A percentile compares a stretch with the other conserved stretches of the same genome.
Conservation (phyloP, 1,284 basidiomycete genomes). For the Malassezia sp. region DNA sequence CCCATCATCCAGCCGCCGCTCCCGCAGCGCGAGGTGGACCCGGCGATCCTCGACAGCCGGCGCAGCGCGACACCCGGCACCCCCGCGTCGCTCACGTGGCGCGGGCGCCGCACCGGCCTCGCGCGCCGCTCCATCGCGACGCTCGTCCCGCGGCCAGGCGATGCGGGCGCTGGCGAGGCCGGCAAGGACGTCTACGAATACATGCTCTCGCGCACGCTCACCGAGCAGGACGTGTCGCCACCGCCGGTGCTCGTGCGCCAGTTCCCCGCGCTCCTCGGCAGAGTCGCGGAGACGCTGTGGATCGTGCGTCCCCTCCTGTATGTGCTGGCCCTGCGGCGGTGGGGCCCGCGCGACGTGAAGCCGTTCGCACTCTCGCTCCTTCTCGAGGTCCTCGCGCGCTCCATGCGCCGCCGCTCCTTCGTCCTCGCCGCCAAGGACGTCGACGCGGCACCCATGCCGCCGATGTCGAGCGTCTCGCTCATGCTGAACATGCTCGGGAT, state of each 20-base stretch:
- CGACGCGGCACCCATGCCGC: constrained; percentile 1
- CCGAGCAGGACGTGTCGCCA: constrained; percentile 32
- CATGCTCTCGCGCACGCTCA: constrained; percentile 35
- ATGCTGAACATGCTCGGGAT: constrained; percentile 31
- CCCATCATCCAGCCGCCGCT: constrained; percentile 46
- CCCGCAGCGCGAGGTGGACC: constrained; percentile 44
- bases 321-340: constrained; percentile 33
- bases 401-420: constrained; percentile 26
- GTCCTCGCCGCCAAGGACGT: constrained; percentile 1
- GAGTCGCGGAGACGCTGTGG: constrained; percentile 27
- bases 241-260: constrained; percentile 36
- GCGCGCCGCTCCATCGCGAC: constrained; percentile 31
- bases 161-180: no score
- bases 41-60: constrained; percentile 32
- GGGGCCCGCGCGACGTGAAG: constrained; percentile 22
- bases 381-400: constrained; percentile 30
- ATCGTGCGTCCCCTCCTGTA: constrained; percentile 36
- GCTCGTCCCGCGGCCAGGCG: constrained; percentile 19
- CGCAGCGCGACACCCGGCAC: constrained; percentile 5
- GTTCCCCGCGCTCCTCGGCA: constrained; percentile 19
- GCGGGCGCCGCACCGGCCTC: constrained; percentile 30
- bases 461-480: constrained; percentile 24
- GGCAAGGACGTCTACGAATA: constrained; percentile 37
- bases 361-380: constrained; percentile 31
- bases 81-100: constrained; percentile 26